Percentiles rank a stretch among this genome's conserved stretches.
These are phyloP conservation scores for Rosa persica DNA, from an alignment of 306 rosid species.

Conservation along the genomic window DNA sequence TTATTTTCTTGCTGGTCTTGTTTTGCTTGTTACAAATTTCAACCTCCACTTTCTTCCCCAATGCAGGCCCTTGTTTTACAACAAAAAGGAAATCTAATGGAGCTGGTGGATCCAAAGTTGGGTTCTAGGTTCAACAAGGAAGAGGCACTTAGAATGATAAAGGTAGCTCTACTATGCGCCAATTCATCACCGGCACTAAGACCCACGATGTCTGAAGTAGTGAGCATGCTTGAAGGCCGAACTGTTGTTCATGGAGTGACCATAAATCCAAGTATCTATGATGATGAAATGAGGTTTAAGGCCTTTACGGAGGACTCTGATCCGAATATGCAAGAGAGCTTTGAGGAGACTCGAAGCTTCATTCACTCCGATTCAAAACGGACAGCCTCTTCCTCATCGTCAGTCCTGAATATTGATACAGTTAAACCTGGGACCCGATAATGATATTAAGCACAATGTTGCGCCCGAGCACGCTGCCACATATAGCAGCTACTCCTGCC, in stretches of 20 bases:
- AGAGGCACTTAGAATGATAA: slow-evolving; percentile 39
- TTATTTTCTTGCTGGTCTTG: too few species aligned
- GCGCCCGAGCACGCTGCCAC: not conserved
- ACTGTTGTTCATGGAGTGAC: slow-evolving; percentile 32
- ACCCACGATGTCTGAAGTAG: slow-evolving; percentile 59
- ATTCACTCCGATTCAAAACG: not conserved
- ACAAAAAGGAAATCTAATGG: slow-evolving; percentile 28
- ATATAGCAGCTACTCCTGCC: too few species aligned
- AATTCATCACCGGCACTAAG: slow-evolving; percentile 44
- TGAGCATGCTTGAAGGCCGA: slow-evolving; percentile 62
- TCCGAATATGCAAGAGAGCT: not conserved
- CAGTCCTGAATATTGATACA: too few species aligned
- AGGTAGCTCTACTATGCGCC: slow-evolving; percentile 52
- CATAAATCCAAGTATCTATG: slow-evolving; percentile 22
- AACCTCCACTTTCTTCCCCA: too few species aligned
- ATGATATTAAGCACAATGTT: too few species aligned
- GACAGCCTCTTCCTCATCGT: slow-evolving; percentile 10
- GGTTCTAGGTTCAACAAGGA: slow-evolving; percentile 37
- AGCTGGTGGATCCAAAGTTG: slow-evolving; percentile 54
- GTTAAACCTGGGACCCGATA: not conserved
- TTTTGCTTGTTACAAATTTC: too few species aligned
- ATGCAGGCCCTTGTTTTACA: slow-evolving; percentile 32
- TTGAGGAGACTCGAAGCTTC: not conserved
- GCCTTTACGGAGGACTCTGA: slow-evolving; percentile 34
- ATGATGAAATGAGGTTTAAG: slow-evolving; percentile 41